These are phyloP conservation scores for Cladobotryum mycophilum DNA, from an alignment of 2,329 filamentous ascomycete genomes.

Conservation along the genomic window DNA sequence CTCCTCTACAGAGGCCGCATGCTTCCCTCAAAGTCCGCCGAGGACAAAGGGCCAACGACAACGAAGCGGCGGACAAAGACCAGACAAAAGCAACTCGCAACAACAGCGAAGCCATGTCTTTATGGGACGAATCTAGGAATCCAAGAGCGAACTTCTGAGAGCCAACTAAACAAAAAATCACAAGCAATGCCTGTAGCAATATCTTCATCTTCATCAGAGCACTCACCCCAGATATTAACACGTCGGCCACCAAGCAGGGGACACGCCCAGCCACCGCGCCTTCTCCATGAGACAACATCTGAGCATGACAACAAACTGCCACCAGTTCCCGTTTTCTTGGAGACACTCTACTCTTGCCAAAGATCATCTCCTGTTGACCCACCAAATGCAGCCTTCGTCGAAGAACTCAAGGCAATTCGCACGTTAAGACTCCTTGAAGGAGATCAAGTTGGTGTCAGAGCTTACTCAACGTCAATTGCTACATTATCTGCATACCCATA, in stretches of 20 bases:
- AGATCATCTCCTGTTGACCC: constrained; percentile 63
- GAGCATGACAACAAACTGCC: constrained; percentile 66
- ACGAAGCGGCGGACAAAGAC: background rate
- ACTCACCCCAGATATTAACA: constrained; percentile 7
- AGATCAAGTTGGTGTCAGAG: constrained; percentile 74
- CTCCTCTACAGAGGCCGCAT: constrained; percentile 48
- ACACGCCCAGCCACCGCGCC: constrained; percentile 21
- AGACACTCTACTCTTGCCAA: constrained; percentile 67
- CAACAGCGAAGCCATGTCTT: background rate
- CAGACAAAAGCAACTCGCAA: background rate
- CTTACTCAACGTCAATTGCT: constrained; percentile 84
- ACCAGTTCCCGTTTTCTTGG: constrained; percentile 59
- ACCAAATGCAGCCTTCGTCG: constrained; percentile 71
- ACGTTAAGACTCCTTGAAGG: constrained; percentile 62
- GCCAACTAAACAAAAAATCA: constrained; percentile 1
- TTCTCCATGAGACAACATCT: constrained; percentile 67
- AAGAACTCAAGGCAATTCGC: constrained; percentile 67
- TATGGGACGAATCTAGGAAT: constrained; percentile 7
- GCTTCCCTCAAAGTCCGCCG: background rate
- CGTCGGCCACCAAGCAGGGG: background rate
- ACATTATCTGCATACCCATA: constrained; percentile 74
- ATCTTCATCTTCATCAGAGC: background rate
- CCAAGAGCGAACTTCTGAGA: constrained; percentile 17
- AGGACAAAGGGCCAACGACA: too few species aligned
- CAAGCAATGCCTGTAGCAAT: background rate